A percentile compares a stretch with the other conserved stretches of the same genome.
phyloP scores from a whole-genome alignment of 306 rosid species.

The Quercus engelmannii region DNA sequence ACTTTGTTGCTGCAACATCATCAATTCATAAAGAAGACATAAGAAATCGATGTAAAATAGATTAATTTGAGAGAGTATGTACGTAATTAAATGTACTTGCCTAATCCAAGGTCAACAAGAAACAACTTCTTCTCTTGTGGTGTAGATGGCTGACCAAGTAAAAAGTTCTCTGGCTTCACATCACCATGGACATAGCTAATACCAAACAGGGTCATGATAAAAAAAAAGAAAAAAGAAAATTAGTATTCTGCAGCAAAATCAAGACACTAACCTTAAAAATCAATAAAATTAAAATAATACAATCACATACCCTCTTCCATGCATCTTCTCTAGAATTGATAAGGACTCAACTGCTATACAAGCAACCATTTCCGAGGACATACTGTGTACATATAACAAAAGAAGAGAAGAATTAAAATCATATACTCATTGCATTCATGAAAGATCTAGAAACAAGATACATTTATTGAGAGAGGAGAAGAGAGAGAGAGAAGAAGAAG shows the following conservation, averaged over 20 bases:
- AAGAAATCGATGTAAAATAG: not conserved
- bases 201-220: constrained; percentile 2
- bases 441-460: not conserved
- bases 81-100: constrained; percentile 35
- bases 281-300: not conserved
- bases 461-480: not conserved
- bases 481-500: not conserved
- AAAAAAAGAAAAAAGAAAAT: not conserved
- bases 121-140: constrained; percentile 86
- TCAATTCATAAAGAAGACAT: not conserved
- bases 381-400: constrained; percentile 38
- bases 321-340: constrained; percentile 94
- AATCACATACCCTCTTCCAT: constrained; percentile 66
- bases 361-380: constrained; percentile 94
- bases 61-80: constrained; percentile 1
- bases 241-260: not conserved
- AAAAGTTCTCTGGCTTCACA: constrained; percentile 94
- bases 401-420: not conserved
- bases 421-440: not conserved
- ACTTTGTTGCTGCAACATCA: constrained; percentile 72
- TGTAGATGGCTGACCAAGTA: constrained; percentile 95
- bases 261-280: not conserved
- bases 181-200: constrained; percentile 94
- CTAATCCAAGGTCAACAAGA: constrained; percentile 96
- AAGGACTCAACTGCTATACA: constrained; percentile 95